Evolutionary conservation across 2,329 filamentous ascomycete genomes (phyloP).

Genomic region (Penicillium sp.): DNA sequence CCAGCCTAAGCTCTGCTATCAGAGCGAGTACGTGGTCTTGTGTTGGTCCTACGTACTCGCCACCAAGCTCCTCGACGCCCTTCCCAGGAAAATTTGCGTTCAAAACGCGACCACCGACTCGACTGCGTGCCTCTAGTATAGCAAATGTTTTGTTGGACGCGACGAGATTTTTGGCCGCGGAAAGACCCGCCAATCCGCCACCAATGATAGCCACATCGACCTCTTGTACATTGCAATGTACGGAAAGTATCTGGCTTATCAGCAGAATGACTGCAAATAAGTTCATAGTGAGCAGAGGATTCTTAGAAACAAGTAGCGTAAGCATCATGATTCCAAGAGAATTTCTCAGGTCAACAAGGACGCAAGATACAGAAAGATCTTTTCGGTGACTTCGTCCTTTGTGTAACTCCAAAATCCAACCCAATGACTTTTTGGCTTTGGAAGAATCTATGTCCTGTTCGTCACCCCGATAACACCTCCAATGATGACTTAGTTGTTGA

Average conservation of each 20-base stretch:
- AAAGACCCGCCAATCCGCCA: conserved; percentile 1
- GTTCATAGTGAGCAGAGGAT: not conserved
- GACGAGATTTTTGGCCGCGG: conserved; percentile 9
- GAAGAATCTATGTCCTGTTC: too few relatives aligned
- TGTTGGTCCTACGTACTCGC: conserved; percentile 28
- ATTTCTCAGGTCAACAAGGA: too few relatives aligned
- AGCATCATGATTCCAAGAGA: not conserved
- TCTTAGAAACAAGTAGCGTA: not conserved
- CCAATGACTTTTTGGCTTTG: too few relatives aligned
- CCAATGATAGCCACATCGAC: conserved; percentile 7
- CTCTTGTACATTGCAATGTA: not conserved
- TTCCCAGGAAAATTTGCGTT: conserved; percentile 16
- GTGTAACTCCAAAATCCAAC: too few relatives aligned
- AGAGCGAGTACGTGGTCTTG: conserved; percentile 25
- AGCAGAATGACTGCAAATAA: not conserved
- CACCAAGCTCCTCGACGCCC: conserved; percentile 26
- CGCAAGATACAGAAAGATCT: too few relatives aligned
- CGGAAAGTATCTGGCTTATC: not conserved
- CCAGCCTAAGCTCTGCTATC: conserved; percentile 18
- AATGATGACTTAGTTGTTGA: too few relatives aligned
- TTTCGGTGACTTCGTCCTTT: too few relatives aligned
- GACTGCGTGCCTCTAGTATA: conserved; percentile 20
- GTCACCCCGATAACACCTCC: too few relatives aligned
- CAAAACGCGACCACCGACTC: conserved; percentile 20
- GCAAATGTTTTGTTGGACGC: conserved; percentile 9